Conservation (phyloP, 2,329 filamentous ascomycete species). For the Whalleya microplaca region DNA sequence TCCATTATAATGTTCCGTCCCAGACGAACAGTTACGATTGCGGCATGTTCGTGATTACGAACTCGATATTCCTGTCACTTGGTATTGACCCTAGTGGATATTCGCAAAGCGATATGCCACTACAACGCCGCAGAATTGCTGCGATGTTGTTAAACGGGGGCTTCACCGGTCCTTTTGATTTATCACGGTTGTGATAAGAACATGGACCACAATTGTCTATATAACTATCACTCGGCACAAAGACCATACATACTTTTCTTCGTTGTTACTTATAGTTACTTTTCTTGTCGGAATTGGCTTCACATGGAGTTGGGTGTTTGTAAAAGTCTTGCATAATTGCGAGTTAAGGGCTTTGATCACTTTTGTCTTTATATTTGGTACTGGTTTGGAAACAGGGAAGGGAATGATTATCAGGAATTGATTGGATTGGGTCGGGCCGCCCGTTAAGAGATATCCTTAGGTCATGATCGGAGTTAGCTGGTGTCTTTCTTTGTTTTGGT, state of each 20-base stretch:
- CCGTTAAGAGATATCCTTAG: background rate
- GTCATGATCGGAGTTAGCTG: background rate
- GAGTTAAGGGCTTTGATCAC: background rate
- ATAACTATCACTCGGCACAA: background rate
- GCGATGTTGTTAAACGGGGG: slow-evolving; percentile 69
- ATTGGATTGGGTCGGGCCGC: background rate
- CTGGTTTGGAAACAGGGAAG: background rate
- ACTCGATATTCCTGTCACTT: slow-evolving; percentile 65
- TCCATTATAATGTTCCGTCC: slow-evolving; percentile 52
- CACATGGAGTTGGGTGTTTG: background rate
- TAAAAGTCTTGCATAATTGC: background rate
- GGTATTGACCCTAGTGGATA: slow-evolving; percentile 58
- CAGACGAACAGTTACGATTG: slow-evolving; percentile 76
- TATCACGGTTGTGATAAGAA: slow-evolving; percentile 42
- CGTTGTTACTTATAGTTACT: background rate
- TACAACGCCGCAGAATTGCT: slow-evolving; percentile 65
- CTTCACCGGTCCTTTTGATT: slow-evolving; percentile 62
- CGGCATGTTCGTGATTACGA: slow-evolving; percentile 77
- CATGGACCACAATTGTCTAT: too few species aligned
- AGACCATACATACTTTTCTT: background rate
- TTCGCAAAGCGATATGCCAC: slow-evolving; percentile 55
- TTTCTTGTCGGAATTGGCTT: background rate
- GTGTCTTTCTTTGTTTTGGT: background rate
- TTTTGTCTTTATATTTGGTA: background rate
- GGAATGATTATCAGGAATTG: background rate